Evolutionary conservation across 768 basidiomycete species (phyloP).

Genomic region (Trametes villosa): DNA sequence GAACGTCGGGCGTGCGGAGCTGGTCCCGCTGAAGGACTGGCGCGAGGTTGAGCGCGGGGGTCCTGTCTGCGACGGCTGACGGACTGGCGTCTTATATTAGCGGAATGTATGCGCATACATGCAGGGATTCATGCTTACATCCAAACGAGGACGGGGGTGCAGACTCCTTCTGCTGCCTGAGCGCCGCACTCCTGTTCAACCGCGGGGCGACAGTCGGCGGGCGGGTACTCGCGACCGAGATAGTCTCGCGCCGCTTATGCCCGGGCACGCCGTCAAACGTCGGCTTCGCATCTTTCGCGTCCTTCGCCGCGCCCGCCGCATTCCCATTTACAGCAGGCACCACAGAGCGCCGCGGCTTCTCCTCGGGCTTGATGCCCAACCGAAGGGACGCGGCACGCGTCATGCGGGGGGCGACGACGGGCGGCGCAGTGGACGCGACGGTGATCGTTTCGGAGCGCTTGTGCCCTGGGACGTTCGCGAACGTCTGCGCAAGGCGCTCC

Average conservation of each 20-base stretch:
- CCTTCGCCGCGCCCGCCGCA: too few species aligned
- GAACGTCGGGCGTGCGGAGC: conserved; percentile 24
- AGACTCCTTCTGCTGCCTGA: conserved; percentile 47
- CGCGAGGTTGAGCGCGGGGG: conserved; percentile 50
- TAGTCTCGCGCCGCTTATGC: conserved; percentile 78
- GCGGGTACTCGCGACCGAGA: conserved; percentile 62
- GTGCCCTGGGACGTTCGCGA: conserved; percentile 82
- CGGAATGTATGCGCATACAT: conserved; percentile 1
- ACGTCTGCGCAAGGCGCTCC: conserved; percentile 65
- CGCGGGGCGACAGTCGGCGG: conserved; percentile 49
- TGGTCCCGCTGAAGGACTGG: conserved; percentile 33
- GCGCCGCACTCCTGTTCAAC: conserved; percentile 47
- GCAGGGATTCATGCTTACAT: conserved; percentile 50
- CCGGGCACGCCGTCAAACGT: conserved; percentile 84
- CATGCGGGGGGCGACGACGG: conserved; percentile 72
- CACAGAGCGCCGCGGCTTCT: too few species aligned
- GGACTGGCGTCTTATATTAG: conserved; percentile 44
- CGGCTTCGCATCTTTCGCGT: conserved; percentile 38
- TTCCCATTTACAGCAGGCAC: too few species aligned
- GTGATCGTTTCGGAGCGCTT: conserved; percentile 68
- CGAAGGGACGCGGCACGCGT: conserved; percentile 75
- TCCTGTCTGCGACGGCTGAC: conserved; percentile 39
- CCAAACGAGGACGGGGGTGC: conserved; percentile 67
- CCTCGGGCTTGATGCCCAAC: conserved; percentile 49
- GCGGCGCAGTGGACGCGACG: conserved; percentile 78